phyloP scores from a whole-genome alignment of 2,329 filamentous ascomycete species.

The Hypoxylon sp. region DNA sequence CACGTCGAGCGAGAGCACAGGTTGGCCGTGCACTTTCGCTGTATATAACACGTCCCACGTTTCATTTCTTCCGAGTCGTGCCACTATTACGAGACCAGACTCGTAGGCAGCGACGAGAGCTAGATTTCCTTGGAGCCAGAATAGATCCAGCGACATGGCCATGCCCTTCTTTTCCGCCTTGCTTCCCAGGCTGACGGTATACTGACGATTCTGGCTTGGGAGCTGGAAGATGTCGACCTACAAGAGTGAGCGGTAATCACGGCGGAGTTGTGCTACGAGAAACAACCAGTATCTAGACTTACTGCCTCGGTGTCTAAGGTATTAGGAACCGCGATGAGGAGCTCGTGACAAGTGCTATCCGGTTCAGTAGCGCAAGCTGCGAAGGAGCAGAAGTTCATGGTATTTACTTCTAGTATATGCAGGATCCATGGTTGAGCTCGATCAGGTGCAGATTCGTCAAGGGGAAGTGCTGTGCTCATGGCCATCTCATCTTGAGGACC shows the following conservation, averaged over 20 bases:
- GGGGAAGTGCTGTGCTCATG: constrained; percentile 74
- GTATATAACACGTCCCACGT: constrained; percentile 66
- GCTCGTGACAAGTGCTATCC: constrained; percentile 47
- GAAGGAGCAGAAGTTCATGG: constrained; percentile 94
- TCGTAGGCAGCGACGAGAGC: constrained; percentile 83
- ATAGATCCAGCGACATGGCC: constrained; percentile 82
- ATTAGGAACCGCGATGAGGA: constrained; percentile 83
- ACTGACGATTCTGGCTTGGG: constrained; percentile 74
- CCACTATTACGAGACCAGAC: constrained; percentile 77
- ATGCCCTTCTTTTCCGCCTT: constrained; percentile 70
- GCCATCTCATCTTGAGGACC: constrained; percentile 64
- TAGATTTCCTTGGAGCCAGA: constrained; percentile 59
- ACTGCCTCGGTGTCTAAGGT: constrained; percentile 75
- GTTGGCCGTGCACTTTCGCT: constrained; percentile 76
- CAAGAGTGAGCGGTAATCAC: constrained; percentile 13
- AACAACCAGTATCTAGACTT: constrained; percentile 23
- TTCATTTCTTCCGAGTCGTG: constrained; percentile 57
- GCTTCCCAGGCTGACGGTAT: constrained; percentile 56
- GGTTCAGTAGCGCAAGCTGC: constrained; percentile 60
- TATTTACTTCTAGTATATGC: constrained; percentile 84
- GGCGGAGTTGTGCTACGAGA: not conserved
- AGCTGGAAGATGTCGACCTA: constrained; percentile 84
- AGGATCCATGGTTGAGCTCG: constrained; percentile 82
- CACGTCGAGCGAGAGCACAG: constrained; percentile 77
- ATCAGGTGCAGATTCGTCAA: constrained; percentile 63